Base-by-base conservation (phyloP, 1,139 yeast species). In the Taphrina wiesneri region DNA sequence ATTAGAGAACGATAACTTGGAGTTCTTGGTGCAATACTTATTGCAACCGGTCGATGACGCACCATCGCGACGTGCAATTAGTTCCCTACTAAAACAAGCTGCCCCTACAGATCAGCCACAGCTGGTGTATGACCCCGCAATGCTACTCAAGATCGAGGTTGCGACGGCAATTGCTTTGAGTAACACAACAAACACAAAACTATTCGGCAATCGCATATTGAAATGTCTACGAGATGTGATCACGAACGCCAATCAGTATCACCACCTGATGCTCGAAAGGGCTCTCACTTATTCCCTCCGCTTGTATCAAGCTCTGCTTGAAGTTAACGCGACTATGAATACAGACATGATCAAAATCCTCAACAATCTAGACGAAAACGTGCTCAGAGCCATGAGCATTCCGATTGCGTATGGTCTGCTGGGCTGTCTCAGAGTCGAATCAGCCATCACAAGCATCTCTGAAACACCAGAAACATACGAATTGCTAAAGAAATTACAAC, bases 371-470 rank as follows among this genome's bases (percentile, higher is more conserved):
- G 46, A 28, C 7, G 60, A 53, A 9, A 63, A 32, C 3, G 34
- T 69, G 17, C 32, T 69, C 41, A 49, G 41, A 17, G 66, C 53
- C 28, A 53, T 57, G n/a, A 67, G 63, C 13, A 36, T 59, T 7
- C 63, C 63, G 15, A 52, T 64, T 6, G 68, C 71, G 17, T 47
- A 26, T 15, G 70, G 67, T 19, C 39, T 23, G 19, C 32, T 36
- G 15, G 68, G 32, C 34, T 69, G 59, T 65, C 64, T 43, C 43
- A 66, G 39, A 59, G 67, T 4, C 62, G 63, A 56, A 62, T 63
- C 51, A 5, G 46, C 49, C 17, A 17, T 36, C 7, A 32, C 43
- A 9, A 23, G n/a, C 15, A 26, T 53, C 32, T 26, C 60, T 15
- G 23, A 43, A 3, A 34, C 17, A 9, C 46, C 26, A 11, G 65